Percentiles rank a stretch among this genome's conserved stretches.
phyloP scores from a whole-genome alignment of 306 rosid species.

The Pachyrhizus erosus region DNA sequence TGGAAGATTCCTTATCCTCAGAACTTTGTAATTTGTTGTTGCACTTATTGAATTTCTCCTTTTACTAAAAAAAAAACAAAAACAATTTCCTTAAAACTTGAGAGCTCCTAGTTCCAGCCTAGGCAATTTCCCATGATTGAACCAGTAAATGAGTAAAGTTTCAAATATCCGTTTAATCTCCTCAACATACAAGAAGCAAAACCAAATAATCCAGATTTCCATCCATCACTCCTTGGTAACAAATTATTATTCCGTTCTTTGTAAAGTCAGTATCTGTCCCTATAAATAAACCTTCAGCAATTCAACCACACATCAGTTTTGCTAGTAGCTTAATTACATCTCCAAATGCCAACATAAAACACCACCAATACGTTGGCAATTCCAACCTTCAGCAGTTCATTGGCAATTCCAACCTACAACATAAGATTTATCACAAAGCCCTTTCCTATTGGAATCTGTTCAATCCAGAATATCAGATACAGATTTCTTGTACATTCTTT shows the following conservation, averaged over 20 bases:
- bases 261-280: background rate
- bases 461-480: background rate
- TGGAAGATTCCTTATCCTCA: background rate
- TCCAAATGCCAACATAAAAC: background rate
- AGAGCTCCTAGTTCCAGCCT: no score
- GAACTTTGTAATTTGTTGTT: background rate
- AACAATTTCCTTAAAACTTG: no score
- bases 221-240: background rate
- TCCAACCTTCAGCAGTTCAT: no score
- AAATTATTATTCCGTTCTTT: background rate
- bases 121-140: no score
- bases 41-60: no score
- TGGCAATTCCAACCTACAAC: background rate
- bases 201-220: background rate
- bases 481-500: background rate
- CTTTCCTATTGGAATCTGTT: conserved; percentile 16
- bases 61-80: no score
- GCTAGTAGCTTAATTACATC: background rate
- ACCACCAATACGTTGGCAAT: background rate
- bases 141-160: no score
- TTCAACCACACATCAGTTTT: conserved; percentile 14
- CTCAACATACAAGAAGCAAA: conserved; percentile 15
- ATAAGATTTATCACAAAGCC: background rate
- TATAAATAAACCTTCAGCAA: conserved; percentile 29
- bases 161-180: background rate